Base-by-base conservation (phyloP, 2,329 filamentous ascomycete species). In the Fusarium dimerum region DNA sequence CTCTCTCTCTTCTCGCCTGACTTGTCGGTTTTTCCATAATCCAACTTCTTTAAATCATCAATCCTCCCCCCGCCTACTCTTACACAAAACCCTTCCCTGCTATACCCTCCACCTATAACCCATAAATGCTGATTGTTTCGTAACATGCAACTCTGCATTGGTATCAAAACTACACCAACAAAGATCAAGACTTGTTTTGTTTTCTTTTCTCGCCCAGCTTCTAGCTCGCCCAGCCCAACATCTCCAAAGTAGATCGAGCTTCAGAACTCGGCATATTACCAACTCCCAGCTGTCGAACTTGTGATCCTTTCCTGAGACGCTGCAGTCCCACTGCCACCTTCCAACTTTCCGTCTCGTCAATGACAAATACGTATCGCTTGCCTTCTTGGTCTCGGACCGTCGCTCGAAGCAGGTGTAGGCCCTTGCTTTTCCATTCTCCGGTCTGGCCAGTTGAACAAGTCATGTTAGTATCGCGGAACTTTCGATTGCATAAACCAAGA, bases 311-410 rank as follows among this genome's bases (percentile, higher is more conserved):
- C 47, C 84, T 74, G 61, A 89, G 69, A 42, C 81, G 77, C 67
- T 86, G 82, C 60, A 89, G 66, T 2, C 83, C 85, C 36, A 81
- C 73, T 1, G 83, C 77, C 20, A 89, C 74, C 77, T 89, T 89
- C 86, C 86, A 88, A 29, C 79, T 79, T 67, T 89, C 85, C 55
- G 83, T 78, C 65, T 88, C 84, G 40, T 78, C 75, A 34, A 88
- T 71, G 10, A 88, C 78, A 64, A 88, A 88, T 36, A 88, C 68
- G 64, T 83, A 87, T 36, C 84, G 78, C 71, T 86, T 86, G 41
- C 83, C 83, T 54, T 87, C 85, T 59, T 86, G 82, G 63, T 89
- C 85, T 49, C 83, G 75, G 52, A 88, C 77, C 13, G 80, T 85
- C 18, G 84, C 85, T 46, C 85, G 79, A 51, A 89, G 70, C 10